A percentile compares a stretch with the other conserved stretches of the same genome.
Conservation (phyloP, 495 filamentous ascomycete genomes). For the Neurospora sp. region DNA sequence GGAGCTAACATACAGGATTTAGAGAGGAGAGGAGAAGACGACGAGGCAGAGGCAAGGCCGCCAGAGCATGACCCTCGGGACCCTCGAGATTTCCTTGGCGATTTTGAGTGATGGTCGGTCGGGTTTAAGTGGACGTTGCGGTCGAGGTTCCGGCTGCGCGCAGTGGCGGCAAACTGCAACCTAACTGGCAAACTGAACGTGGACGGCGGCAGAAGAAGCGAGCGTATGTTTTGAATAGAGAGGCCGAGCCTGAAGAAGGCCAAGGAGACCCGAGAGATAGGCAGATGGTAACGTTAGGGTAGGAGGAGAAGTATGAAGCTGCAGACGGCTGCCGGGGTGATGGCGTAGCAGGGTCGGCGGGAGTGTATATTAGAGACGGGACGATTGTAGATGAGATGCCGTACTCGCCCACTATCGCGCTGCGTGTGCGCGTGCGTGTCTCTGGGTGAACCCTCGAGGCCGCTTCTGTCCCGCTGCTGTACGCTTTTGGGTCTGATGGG, state of each 20-base stretch:
- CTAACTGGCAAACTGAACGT: not conserved
- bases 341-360: not conserved
- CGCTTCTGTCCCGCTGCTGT: not conserved
- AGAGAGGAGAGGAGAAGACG: conserved; percentile 2
- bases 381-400: not conserved
- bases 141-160: conserved; percentile 2
- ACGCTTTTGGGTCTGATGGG: not conserved
- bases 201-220: not conserved
- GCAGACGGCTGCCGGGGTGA: not conserved
- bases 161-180: conserved; percentile 19
- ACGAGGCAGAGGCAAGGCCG: conserved; percentile 10
- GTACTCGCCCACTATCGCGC: not conserved
- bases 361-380: not conserved
- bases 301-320: not conserved
- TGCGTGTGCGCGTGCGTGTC: not conserved
- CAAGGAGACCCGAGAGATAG: not conserved
- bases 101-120: not conserved
- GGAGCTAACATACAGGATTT: conserved; percentile 10
- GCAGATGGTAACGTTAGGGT: not conserved
- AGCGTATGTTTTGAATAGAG: not conserved
- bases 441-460: not conserved
- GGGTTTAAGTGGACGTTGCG: not conserved
- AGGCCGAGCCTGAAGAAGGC: not conserved
- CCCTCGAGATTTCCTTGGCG: not conserved
- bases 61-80: conserved; percentile 18